A percentile compares a stretch with the other conserved stretches of the same genome.
These are phyloP conservation scores for Canavalia gladiata DNA, from an alignment of 306 rosid genomes.

Conservation along the genomic window DNA sequence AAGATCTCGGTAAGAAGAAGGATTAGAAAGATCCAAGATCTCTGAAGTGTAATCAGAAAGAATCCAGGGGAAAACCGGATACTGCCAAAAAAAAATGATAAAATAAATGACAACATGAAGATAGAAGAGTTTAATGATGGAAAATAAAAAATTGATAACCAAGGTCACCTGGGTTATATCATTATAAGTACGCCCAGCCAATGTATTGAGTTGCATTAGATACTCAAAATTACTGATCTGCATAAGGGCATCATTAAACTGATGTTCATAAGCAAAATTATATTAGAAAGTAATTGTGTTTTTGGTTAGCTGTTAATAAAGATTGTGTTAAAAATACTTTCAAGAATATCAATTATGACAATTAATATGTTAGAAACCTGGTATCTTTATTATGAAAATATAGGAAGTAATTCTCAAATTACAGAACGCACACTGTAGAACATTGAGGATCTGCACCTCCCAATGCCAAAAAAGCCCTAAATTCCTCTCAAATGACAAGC, in stretches of 20 bases:
- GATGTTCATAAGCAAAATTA: constrained; percentile 31
- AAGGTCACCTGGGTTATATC: constrained; percentile 93
- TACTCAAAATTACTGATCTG: constrained; percentile 99
- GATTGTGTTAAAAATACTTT: constrained; percentile 11
- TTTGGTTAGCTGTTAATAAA: constrained; percentile 7
- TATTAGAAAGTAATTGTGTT: constrained; percentile 14
- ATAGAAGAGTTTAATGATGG: constrained; percentile 42
- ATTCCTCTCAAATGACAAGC: too few species aligned
- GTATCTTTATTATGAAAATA: too few species aligned
- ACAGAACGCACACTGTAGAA: too few species aligned
- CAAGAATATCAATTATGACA: constrained; percentile 19
- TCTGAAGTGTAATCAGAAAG: constrained; percentile 92
- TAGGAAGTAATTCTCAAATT: too few species aligned
- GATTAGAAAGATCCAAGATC: constrained; percentile 84
- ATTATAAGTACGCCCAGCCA: constrained; percentile 99
- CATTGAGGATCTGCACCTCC: too few species aligned
- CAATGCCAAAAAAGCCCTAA: too few species aligned
- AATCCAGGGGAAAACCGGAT: constrained; percentile 99
- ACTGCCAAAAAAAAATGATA: constrained; percentile 63
- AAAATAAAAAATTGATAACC: constrained; percentile 39
- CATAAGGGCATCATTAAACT: constrained; percentile 52
- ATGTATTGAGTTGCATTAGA: constrained; percentile 97
- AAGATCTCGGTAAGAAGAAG: constrained; percentile 91
- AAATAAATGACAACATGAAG: constrained; percentile 39
- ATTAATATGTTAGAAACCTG: background rate